phyloP scores from a whole-genome alignment of 2,329 filamentous ascomycete species.

The Aspergillus floridensis region DNA sequence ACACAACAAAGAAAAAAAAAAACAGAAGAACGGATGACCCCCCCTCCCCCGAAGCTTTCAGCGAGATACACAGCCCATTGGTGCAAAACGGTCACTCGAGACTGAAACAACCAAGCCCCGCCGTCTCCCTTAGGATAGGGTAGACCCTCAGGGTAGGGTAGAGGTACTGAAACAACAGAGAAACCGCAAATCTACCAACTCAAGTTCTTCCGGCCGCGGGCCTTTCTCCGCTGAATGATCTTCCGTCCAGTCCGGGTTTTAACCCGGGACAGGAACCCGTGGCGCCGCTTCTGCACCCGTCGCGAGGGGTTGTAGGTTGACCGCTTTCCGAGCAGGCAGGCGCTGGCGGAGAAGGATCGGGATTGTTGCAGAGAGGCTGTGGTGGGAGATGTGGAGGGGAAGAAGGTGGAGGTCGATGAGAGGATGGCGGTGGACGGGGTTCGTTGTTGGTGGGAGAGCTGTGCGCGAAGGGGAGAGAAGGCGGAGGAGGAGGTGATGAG shows the following conservation, averaged over 20 bases:
- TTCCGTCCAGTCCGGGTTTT: conserved; percentile 53
- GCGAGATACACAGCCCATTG: not conserved
- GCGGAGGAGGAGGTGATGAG: conserved; percentile 14
- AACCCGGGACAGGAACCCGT: conserved; percentile 58
- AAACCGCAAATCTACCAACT: conserved; percentile 46
- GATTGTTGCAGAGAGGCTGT: conserved; percentile 24
- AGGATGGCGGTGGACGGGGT: conserved; percentile 8
- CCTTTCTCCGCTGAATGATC: conserved; percentile 52
- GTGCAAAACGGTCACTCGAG: not conserved
- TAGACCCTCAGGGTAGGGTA: too few species aligned
- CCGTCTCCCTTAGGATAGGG: too few species aligned
- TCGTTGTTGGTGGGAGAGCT: not conserved
- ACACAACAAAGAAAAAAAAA: too few species aligned
- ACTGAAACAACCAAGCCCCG: not conserved
- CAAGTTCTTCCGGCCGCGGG: conserved; percentile 53
- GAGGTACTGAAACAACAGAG: too few species aligned
- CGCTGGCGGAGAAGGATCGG: conserved; percentile 45
- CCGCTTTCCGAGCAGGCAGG: conserved; percentile 45
- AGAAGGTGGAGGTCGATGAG: not conserved
- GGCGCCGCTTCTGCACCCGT: conserved; percentile 59
- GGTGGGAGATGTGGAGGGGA: conserved; percentile 13
- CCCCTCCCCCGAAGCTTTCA: too few species aligned
- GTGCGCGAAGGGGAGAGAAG: not conserved
- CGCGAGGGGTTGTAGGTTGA: conserved; percentile 60
- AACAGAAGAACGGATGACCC: too few species aligned